Base-by-base conservation (phyloP, 129 eudicot species). In the Artemisia annua region DNA sequence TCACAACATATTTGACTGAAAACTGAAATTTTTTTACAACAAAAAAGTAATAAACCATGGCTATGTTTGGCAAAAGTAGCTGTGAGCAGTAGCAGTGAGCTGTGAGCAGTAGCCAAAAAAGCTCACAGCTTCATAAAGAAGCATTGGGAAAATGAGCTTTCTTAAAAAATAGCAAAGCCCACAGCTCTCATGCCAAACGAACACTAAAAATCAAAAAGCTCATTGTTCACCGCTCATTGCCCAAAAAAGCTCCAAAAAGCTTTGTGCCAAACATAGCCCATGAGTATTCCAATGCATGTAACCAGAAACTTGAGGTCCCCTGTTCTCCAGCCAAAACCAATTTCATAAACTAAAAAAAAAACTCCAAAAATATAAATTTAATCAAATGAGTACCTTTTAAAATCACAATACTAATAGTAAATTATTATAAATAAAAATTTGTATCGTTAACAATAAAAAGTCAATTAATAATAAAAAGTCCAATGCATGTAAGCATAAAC, bases 401-500 rank as follows among this genome's bases (percentile, higher is more conserved):
- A 13, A 62, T 11, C 11, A 6, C 15, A 73, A 26, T 17, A 69
- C 17, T 30, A 24, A 69, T 28, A 39, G 32, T 30, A 52, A 69
- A 22, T 60, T 48, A 50, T 17, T 22, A 24, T 3, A 12, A 61
- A 61, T 28, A 11, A 22, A 10, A 28, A 28, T 5, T 9, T 28
- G 1, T 35, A 35, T 35, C 43, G 1, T 61, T 61, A 14, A 60
- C 13, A 60, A 16, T 4, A 26, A 60, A 4, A 11, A 20, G 0
- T 26, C n/a, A 11, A 13, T 28, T 61, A 6, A 14, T 56, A 20
- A 74, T 7, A 39, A 52, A 72, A 16, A 15, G 32, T 30, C 62
- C 67, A 66, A 49, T 80, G 81, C 87, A 82, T 80, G 83, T 70
- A 71, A 67, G 60, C 20, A 62, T 62, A 44, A 13, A 30, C 15